A percentile compares a stretch with the other conserved stretches of the same genome.
phyloP scores from a whole-genome alignment of 495 filamentous ascomycete genomes.

The Hyphodiscus hymeniophilus region DNA sequence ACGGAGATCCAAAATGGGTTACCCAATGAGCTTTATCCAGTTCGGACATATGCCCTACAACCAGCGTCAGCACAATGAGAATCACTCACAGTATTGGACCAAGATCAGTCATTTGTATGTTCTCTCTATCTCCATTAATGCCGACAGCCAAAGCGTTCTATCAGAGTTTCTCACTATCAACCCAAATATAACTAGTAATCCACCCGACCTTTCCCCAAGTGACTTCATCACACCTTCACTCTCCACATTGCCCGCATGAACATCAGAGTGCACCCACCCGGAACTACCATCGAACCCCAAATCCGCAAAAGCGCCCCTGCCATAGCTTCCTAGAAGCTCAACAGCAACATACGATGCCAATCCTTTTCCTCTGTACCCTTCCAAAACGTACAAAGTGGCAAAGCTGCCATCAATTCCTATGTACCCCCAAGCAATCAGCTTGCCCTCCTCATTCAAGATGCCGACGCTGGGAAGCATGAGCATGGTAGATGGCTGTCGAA shows the following conservation, averaged over 20 bases:
- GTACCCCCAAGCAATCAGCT: conserved; percentile 28
- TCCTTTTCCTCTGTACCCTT: conserved; percentile 36
- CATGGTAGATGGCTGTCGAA: conserved; percentile 14
- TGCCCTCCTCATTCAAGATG: conserved; percentile 11
- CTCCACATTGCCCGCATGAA: conserved; percentile 33
- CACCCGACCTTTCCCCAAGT: conserved; percentile 34
- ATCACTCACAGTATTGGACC: background rate
- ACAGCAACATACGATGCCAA: conserved; percentile 32
- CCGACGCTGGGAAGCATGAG: conserved; percentile 12
- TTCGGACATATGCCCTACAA: conserved; percentile 60
- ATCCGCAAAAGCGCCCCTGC: conserved; percentile 13
- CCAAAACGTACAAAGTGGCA: conserved; percentile 41
- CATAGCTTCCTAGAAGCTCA: conserved; percentile 21
- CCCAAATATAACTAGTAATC: conserved; percentile 32
- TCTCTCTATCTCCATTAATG: no score
- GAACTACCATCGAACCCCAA: conserved; percentile 15
- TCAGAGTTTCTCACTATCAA: conserved; percentile 27
- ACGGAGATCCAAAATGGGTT: conserved; percentile 73
- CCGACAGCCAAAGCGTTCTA: background rate
- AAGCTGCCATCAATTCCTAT: conserved; percentile 38
- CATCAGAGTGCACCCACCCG: conserved; percentile 40
- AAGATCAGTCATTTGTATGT: background rate
- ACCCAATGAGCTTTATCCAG: conserved; percentile 54
- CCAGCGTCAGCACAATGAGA: background rate
- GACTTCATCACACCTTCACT: conserved; percentile 44